Percentiles rank a stretch among this genome's conserved stretches.
phyloP scores from a whole-genome alignment of 1,284 basidiomycete genomes.

The Stereum hirsutum region DNA sequence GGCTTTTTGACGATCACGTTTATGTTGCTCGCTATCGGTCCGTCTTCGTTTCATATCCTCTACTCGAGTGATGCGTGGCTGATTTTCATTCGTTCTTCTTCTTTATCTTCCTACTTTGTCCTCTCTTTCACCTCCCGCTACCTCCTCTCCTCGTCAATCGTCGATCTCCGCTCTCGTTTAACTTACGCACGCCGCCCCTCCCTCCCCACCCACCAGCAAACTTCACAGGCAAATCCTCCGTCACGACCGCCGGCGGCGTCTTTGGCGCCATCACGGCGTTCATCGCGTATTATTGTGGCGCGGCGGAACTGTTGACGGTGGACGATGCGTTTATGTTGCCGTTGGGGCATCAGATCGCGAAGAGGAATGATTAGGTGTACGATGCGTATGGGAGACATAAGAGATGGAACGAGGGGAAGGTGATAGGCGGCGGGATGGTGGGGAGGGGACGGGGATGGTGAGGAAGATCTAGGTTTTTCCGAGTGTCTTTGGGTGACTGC shows the following conservation, averaged over 20 bases:
- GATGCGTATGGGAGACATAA: too few species aligned
- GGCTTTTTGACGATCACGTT: constrained; percentile 63
- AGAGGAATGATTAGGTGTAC: too few species aligned
- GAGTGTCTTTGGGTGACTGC: too few species aligned
- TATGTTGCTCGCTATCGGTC: constrained; percentile 41
- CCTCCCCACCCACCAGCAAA: constrained; percentile 9
- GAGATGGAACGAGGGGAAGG: too few species aligned
- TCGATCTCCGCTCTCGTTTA: background rate
- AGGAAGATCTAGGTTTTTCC: too few species aligned
- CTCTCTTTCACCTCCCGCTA: constrained; percentile 1
- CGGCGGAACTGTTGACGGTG: constrained; percentile 50
- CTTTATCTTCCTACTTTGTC: too few species aligned
- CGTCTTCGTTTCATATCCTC: constrained; percentile 23
- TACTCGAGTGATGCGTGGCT: background rate
- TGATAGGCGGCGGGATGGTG: too few species aligned
- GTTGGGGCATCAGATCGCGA: too few species aligned
- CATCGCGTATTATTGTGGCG: constrained; percentile 60
- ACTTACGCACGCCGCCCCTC: constrained; percentile 1
- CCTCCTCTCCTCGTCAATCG: background rate
- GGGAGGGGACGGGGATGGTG: too few species aligned
- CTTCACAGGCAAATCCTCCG: constrained; percentile 10
- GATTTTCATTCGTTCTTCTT: too few species aligned
- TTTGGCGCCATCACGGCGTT: constrained; percentile 63
- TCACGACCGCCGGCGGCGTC: constrained; percentile 60
- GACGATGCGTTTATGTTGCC: constrained; percentile 45